Evolutionary conservation across 148 eudicot species (phyloP).

Genomic region (Chenopodium quinoa): DNA sequence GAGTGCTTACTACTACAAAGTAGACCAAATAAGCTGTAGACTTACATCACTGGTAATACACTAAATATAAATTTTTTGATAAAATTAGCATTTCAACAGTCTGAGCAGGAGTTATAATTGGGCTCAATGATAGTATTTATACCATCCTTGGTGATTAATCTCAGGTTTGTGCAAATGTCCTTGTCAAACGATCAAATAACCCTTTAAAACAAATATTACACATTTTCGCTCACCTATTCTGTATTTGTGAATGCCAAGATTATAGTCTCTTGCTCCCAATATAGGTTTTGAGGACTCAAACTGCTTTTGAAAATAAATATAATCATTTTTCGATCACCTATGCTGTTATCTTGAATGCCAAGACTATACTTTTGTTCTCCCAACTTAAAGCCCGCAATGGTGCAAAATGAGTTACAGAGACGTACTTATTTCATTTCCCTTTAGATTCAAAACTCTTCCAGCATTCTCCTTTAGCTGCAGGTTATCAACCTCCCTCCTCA

Average conservation of each 20-base stretch:
- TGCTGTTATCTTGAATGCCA: background rate
- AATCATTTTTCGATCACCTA: background rate
- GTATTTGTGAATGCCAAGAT: too few species aligned
- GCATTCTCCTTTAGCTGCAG: background rate
- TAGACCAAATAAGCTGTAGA: background rate
- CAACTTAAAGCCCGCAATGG: background rate
- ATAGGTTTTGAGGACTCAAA: too few species aligned
- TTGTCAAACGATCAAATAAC: background rate
- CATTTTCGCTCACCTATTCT: too few species aligned
- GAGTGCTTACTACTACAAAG: background rate
- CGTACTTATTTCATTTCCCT: background rate
- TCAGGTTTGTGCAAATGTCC: background rate
- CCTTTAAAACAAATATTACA: too few species aligned
- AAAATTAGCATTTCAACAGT: too few species aligned
- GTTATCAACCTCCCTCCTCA: background rate
- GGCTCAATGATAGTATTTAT: too few species aligned
- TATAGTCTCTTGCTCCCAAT: too few species aligned
- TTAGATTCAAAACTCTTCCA: background rate
- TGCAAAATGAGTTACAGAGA: background rate
- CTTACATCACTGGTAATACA: too few species aligned
- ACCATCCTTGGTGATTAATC: too few species aligned
- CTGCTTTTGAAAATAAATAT: too few species aligned
- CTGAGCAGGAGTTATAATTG: too few species aligned
- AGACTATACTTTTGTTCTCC: background rate
- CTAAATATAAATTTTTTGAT: too few species aligned